Evolutionary conservation across 2,329 filamentous ascomycete genomes (phyloP).

Genomic region (Fusarium napiforme): DNA sequence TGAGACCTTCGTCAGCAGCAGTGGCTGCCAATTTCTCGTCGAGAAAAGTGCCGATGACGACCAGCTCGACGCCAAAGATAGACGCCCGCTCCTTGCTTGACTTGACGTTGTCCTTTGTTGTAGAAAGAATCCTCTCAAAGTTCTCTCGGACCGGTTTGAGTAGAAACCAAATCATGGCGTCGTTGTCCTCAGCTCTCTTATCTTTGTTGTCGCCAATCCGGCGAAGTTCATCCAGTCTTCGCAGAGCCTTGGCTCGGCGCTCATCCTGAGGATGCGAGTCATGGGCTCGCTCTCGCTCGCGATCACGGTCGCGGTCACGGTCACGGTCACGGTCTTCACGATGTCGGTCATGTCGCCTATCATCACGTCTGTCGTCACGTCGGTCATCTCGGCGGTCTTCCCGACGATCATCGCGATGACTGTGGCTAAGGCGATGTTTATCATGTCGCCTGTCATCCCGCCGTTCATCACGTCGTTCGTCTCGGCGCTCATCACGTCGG

Average conservation of each 20-base stretch:
- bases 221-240: constrained; percentile 56
- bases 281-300: constrained; percentile 41
- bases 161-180: constrained; percentile 60
- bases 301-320: constrained; percentile 37
- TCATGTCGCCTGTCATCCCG: constrained; percentile 36
- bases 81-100: constrained; percentile 70
- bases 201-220: constrained; percentile 62
- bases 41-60: constrained; percentile 72
- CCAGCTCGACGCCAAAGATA: constrained; percentile 69
- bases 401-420: constrained; percentile 36
- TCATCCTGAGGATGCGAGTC: constrained; percentile 52
- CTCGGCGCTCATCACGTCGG: constrained; percentile 34
- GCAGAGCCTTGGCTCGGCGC: constrained; percentile 54
- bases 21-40: constrained; percentile 58
- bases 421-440: constrained; percentile 37
- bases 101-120: constrained; percentile 71
- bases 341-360: constrained; percentile 34
- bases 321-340: constrained; percentile 41
- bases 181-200: constrained; percentile 57
- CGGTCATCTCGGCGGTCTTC: constrained; percentile 32
- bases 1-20: constrained; percentile 54
- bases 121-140: constrained; percentile 68
- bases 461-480: background rate
- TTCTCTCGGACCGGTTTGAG: constrained; percentile 70
- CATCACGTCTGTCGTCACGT: constrained; percentile 38